Percentiles rank a stretch among this genome's conserved stretches.
Conservation (phyloP, 257 asterid genomes). For the Fraxinus cuspidata region DNA sequence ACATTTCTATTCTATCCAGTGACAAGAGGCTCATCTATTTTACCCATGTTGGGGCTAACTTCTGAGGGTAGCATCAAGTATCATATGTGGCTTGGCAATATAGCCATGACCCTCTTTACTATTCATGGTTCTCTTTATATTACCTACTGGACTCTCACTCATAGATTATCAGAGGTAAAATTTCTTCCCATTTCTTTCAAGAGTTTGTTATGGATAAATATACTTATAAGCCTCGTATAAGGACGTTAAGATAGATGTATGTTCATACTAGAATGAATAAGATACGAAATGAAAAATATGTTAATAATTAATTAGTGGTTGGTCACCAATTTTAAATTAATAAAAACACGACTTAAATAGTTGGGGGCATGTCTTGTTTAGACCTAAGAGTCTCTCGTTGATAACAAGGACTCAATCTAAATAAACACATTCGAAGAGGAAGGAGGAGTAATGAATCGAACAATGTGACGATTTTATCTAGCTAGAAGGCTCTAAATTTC, state of each 20-base stretch:
- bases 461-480: no score
- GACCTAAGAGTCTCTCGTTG: no score
- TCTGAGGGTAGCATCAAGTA: slow-evolving; percentile 80
- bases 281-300: no score
- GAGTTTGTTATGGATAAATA: background rate
- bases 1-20: slow-evolving; percentile 89
- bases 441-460: no score
- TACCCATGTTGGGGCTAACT: slow-evolving; percentile 79
- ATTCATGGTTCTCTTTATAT: slow-evolving; percentile 71
- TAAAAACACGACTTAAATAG: no score
- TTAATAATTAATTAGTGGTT: background rate
- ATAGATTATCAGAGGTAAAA: slow-evolving; percentile 73
- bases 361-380: no score
- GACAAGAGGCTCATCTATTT: slow-evolving; percentile 75
- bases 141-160: slow-evolving; percentile 72
- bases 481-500: no score
- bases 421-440: no score
- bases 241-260: background rate
- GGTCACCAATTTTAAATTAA: no score
- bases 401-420: no score
- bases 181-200: slow-evolving; percentile 9
- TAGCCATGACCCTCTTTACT: slow-evolving; percentile 72
- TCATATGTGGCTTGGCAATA: slow-evolving; percentile 85
- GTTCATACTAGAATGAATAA: background rate
- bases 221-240: background rate